phyloP scores from a whole-genome alignment of 371 early-diverging fungal species.

The Saksenaea oblongispora region DNA sequence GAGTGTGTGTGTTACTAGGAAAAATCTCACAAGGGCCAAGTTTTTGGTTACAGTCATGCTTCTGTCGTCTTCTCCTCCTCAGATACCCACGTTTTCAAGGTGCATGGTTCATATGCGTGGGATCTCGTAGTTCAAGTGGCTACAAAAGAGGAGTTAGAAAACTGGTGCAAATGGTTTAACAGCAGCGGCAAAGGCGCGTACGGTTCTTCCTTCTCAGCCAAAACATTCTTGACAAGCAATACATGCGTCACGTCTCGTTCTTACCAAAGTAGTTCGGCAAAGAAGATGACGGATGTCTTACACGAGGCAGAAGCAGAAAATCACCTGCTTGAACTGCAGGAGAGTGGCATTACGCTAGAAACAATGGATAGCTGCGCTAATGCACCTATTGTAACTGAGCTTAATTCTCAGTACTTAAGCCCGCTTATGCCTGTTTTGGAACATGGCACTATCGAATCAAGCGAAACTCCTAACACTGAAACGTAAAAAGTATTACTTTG shows the following conservation, averaged over 20 bases:
- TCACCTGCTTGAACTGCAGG: constrained; percentile 5
- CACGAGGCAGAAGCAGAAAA: neutral
- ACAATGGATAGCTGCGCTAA: constrained; percentile 12
- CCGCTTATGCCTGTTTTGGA: neutral
- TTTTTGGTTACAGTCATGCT: neutral
- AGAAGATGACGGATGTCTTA: neutral
- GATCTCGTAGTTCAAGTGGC: neutral
- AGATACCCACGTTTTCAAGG: neutral
- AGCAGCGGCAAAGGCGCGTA: neutral
- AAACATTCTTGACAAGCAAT: neutral
- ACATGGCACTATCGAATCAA: neutral
- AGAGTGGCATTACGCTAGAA: constrained; percentile 17
- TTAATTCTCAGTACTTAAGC: neutral
- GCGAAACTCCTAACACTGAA: neutral
- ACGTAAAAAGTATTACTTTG: neutral
- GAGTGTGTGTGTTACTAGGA: constrained; percentile 11
- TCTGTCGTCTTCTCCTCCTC: neutral
- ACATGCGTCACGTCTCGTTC: neutral
- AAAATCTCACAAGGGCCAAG: neutral
- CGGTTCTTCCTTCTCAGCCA: neutral
- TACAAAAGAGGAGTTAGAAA: neutral
- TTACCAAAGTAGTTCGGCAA: neutral
- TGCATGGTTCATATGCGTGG: neutral
- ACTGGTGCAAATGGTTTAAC: neutral
- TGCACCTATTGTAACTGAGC: constrained; percentile 9